These are phyloP conservation scores for Chaetomium fimeti DNA, from an alignment of 495 filamentous ascomycete genomes.

Conservation along the genomic window DNA sequence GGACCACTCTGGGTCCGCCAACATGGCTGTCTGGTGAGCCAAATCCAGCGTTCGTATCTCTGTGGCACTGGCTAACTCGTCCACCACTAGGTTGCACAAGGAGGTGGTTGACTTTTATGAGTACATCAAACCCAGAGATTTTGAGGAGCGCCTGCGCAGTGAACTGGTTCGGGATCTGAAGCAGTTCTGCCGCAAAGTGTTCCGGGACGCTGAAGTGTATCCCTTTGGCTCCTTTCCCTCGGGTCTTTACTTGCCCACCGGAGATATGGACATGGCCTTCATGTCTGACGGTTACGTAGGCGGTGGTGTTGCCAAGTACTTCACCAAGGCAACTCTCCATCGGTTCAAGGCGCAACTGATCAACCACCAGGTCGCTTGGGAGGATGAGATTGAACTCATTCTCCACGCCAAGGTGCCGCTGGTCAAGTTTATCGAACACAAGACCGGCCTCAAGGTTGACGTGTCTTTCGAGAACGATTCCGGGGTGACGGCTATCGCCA, in stretches of 20 bases:
- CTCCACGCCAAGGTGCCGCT: slow-evolving; percentile 79
- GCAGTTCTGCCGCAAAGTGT: slow-evolving; percentile 49
- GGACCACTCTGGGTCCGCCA: slow-evolving; percentile 50
- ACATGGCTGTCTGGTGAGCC: slow-evolving; percentile 53
- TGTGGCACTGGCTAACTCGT: slow-evolving; percentile 12
- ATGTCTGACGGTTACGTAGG: slow-evolving; percentile 62
- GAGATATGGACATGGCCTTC: slow-evolving; percentile 91
- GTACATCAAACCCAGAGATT: slow-evolving; percentile 71
- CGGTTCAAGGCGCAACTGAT: slow-evolving; percentile 54
- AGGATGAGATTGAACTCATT: slow-evolving; percentile 61
- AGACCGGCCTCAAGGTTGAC: slow-evolving; percentile 76
- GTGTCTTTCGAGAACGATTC: slow-evolving; percentile 90
- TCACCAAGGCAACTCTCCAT: slow-evolving; percentile 39
- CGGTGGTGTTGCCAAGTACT: slow-evolving; percentile 38
- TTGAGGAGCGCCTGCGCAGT: slow-evolving; percentile 70
- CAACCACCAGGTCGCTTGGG: slow-evolving; percentile 47
- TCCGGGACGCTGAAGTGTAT: slow-evolving; percentile 57
- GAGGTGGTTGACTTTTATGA: slow-evolving; percentile 87
- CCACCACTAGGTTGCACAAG: slow-evolving; percentile 64
- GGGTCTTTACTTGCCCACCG: slow-evolving; percentile 84
- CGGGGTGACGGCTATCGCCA: slow-evolving; percentile 72
- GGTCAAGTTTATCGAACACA: slow-evolving; percentile 78
- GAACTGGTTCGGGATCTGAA: slow-evolving; percentile 65
- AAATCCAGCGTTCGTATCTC: neutral
- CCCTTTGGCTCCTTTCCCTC: slow-evolving; percentile 91